A percentile compares a stretch with the other conserved stretches of the same genome.
These are phyloP conservation scores for Backusella psychrophila DNA, from an alignment of 192 early-diverging fungal species.

Conservation along the genomic window DNA sequence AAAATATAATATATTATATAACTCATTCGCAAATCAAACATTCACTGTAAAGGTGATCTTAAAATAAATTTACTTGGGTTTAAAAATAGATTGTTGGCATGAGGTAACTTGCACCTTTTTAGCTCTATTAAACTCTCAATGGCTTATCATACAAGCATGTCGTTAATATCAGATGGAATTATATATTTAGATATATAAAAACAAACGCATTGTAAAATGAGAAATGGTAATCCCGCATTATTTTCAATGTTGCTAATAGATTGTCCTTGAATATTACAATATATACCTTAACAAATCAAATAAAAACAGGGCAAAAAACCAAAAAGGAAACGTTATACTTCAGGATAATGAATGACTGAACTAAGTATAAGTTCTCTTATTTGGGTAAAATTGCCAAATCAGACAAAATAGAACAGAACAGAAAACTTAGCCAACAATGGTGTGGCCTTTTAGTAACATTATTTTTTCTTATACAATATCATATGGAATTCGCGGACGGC, in stretches of 20 bases:
- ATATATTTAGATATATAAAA: background rate
- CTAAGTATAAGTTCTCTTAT: background rate
- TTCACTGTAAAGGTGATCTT: background rate
- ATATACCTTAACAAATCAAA: background rate
- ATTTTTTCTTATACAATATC: background rate
- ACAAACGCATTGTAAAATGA: too few relatives aligned
- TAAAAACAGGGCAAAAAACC: background rate
- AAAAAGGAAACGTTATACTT: background rate
- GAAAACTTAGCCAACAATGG: background rate
- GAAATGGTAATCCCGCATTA: too few relatives aligned
- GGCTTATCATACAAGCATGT: background rate
- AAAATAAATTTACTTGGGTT: background rate
- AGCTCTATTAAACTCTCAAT: background rate
- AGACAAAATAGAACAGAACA: background rate
- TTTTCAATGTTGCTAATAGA: too few relatives aligned
- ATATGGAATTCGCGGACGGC: background rate
- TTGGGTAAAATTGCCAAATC: background rate
- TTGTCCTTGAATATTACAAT: too few relatives aligned
- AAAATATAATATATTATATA: background rate
- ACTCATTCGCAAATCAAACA: background rate
- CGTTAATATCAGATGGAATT: background rate
- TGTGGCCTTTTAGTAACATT: background rate
- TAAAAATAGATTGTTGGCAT: background rate
- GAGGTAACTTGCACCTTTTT: background rate
- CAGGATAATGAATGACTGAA: background rate